Evolutionary conservation across 2,329 filamentous ascomycete species (phyloP).

Genomic region (Fusarium verticillioides): DNA sequence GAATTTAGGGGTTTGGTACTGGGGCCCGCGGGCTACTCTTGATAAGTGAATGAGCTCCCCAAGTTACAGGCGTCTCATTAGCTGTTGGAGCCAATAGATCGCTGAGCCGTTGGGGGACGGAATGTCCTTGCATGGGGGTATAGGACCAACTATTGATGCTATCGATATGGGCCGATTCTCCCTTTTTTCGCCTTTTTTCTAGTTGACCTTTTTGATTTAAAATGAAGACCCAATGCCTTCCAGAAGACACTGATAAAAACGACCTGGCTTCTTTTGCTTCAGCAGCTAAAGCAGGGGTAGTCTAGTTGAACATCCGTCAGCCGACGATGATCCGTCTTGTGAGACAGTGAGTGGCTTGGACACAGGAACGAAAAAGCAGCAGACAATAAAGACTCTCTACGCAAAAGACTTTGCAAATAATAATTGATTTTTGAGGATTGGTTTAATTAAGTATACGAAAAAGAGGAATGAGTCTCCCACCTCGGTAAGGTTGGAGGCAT

Average conservation of each 20-base stretch:
- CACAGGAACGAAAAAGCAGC: background rate
- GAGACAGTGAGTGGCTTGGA: background rate
- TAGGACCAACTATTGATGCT: background rate
- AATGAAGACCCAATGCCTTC: background rate
- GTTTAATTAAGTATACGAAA: background rate
- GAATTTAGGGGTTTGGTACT: slow-evolving; percentile 45
- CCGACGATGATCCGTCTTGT: slow-evolving; percentile 26
- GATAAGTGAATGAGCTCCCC: background rate
- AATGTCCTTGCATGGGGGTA: slow-evolving; percentile 11
- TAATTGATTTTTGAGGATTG: background rate
- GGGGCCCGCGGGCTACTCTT: slow-evolving; percentile 8
- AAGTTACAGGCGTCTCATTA: slow-evolving; percentile 13
- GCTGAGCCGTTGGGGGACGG: slow-evolving; percentile 7
- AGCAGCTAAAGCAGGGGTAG: slow-evolving; percentile 21
- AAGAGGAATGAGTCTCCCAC: background rate
- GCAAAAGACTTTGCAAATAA: background rate
- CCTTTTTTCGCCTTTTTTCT: background rate
- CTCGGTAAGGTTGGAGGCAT: background rate
- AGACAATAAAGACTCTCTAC: too few species aligned
- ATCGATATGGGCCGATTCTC: background rate
- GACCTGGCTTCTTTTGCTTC: slow-evolving; percentile 15
- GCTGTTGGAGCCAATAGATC: slow-evolving; percentile 29
- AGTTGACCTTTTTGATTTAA: background rate
- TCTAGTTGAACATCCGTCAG: slow-evolving; percentile 15
- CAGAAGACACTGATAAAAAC: slow-evolving; percentile 3